Evolutionary conservation across 1,284 basidiomycete species (phyloP), one percentile per base, ranked within the genome.

Genomic region (Cystobasidiaceae sp.): DNA sequence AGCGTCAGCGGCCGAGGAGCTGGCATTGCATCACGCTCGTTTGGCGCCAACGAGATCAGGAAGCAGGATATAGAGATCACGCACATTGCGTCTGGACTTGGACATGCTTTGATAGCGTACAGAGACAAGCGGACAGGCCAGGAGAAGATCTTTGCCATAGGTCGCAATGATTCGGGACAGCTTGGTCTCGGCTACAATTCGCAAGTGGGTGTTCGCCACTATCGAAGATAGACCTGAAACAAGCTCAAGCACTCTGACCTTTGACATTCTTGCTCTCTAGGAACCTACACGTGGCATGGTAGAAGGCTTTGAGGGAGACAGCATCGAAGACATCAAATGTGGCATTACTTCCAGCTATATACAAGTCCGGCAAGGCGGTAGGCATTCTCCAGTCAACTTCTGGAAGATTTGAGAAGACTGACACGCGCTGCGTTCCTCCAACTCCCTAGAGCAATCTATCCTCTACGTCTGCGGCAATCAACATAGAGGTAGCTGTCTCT

Each of bases 261-360:
- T n/a, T n/a, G n/a, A n/a, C n/a, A n/a, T n/a, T n/a, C n/a, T n/a
- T 25, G 0, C 23, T 23, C 15, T 39, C 9, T 45, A 64, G 63
- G 72, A 73, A 51, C 66, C 63, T 2, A 73, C 72, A 8, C 48
- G 72, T 2, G 70, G 67, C 0, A 57, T 73, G 6, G 72, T 72
- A 17, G 72, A 73, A 54, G 71, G 69, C 0, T 73, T 73, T 28
- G 54, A 58, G 9, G 63, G 55, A 4, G 63, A 66, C 44, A 25
- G 51, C 21, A 46, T 65, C 15, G 64, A 46, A 21, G 28, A 32
- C 27, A 41, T 62, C 43, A 37, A 62, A 28, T 60, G 60, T 28
- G 50, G 66, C 21, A 56, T 61, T 17, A 49, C 58, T 5, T 61
- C 65, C 11, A 48, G 48, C 7, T 60, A 58, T 39, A 55, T 58